Base-by-base conservation (phyloP, 148 eudicot species). In the Amaranthus hypochondriacus region DNA sequence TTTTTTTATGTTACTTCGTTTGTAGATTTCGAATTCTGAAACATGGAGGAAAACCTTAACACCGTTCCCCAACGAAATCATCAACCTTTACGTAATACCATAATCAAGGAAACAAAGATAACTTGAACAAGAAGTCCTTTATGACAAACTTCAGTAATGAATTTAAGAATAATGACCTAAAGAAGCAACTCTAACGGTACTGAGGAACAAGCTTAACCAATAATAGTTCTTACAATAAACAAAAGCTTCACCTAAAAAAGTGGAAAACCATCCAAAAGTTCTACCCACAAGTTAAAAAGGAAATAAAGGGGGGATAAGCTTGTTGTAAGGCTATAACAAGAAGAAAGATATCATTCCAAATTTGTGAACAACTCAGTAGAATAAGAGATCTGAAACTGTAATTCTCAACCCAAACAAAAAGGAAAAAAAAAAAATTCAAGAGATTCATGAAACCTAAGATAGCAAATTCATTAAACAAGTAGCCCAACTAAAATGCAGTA, bases 281-380 rank as follows among this genome's bases (percentile, higher is more conserved):
- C 57, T 48, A 69, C 42, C 61, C 54, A 79, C 52, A 66, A 73
- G 15, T 48, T 39, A 13, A 11, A 42, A 18, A 47, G 46, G 50
- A 76, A 68, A 81, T 70, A 78, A 78, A 77, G 4, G 6, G 6
- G 11, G 5, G 5, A 28, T 50, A 54, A 52, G 14, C 68, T 70
- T 62, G 76, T 65, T 18, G 73, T 73, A 72, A 60, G 66, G 70
- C 60, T 69, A 70, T 69, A 74, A 74, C 66, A 76, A 43, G 66
- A 71, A 68, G 54, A 69, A 58, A 68, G 8, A 62, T 48, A 9
- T 14, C 12, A 44, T 15, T 3, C 4, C 7, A 61, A 49, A 6
- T 60, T 48, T 9, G 9, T 7, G 28, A 3, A 3, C 6, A 62
- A 72, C 2, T 4, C 48, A 50, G 5, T 47, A 64, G 3, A 64